Evolutionary conservation across 2,329 filamentous ascomycete species (phyloP), one percentile per base, ranked within the genome.

Genomic region (Grosmannia huntii): DNA sequence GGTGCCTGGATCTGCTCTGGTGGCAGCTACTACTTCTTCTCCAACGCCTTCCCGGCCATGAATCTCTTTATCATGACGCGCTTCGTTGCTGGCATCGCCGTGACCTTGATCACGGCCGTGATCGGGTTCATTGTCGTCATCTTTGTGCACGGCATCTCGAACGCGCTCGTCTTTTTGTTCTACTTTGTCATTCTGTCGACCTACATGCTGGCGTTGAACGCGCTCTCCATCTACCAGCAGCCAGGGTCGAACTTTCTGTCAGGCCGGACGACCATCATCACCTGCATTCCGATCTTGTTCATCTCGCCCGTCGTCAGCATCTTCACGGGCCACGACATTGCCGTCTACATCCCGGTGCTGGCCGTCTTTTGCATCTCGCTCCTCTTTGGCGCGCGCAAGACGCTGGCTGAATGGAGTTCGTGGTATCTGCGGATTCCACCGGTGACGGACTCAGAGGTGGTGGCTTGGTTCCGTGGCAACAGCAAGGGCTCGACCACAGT

Each of bases 1-100:
- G 78, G 78, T 50, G 79, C 78, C 2, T 81, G 77, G 78, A 79
- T 82, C 53, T 76, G 76, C 19, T 77, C 76, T 41, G 78, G 78
- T 49, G 79, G 79, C 4, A 77, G 76, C 27, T 82, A 81, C 65
- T 82, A 82, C 61, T 73, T 81, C 12, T 63, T 63, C 53, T 60
- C 62, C 16, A 62, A 61, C 28, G 64, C 63, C 7, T 65, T 65
- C 59, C 63, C 63, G 21, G 64, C 64, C 36, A 63, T 64, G 61
- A 65, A 65, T 31, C 53, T 62, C 5, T 65, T 65, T 23, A 60
- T 65, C 23, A 51, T 65, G 16, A 60, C 61, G 12, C 61, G 64
- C n/a, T 63, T 76, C 57, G 74, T 73, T 7, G 72, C 69, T n/a
- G 75, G 73, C 4, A 64, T 79, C 31, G 65, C 63, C 38, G 53